Evolutionary conservation across 208 protist species (phyloP), one percentile per base, ranked within the genome.

Genomic region (Acanthamoeba lugdunensis): DNA sequence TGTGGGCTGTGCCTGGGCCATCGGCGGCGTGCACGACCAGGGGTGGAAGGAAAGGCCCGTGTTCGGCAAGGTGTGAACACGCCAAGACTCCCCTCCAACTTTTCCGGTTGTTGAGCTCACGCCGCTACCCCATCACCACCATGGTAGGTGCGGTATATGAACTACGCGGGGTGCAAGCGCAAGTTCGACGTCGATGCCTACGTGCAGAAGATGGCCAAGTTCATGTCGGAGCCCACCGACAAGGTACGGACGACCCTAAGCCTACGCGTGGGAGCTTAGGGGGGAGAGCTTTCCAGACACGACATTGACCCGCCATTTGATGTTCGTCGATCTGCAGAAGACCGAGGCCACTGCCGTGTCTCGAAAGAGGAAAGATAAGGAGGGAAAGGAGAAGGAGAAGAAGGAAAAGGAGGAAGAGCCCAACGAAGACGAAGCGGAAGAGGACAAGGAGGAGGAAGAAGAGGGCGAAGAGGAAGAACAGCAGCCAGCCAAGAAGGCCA

Each of bases 141-240:
- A 14, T 30, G 0, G 61, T 28, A 79, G 71, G 71, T 96, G 41
- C 95, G 95, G 2, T 96, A 94, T 93, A 96, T 96, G 95, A 96
- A 96, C 92, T 96, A 95, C 75, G 67, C 81, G 14, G 95, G 95
- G 6, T 96, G 95, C 93, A 96, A 96, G 92, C 87, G 95, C 41
- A 96, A 96, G 94, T 96, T 96, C 84, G 84, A 96, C 71, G 52
- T 96, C 13, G 81, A 28, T 16, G 16, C 14, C 79, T 96, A 94
- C 61, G 92, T 93, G 37, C 58, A 11, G 5, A 90, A 82, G 54
- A 5, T 87, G 56, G 50, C 56, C n/a, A 48, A 61, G n/a, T 23
- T 30, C 41, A 25, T 18, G 54, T 21, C 8, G 0, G 52, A 37
- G 45, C 23, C 7, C 1, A 23, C 13, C 7, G 37, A 14, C 45